Evolutionary conservation across 2,329 filamentous ascomycete species (phyloP).

Genomic region (Trichoderma hamatum): DNA sequence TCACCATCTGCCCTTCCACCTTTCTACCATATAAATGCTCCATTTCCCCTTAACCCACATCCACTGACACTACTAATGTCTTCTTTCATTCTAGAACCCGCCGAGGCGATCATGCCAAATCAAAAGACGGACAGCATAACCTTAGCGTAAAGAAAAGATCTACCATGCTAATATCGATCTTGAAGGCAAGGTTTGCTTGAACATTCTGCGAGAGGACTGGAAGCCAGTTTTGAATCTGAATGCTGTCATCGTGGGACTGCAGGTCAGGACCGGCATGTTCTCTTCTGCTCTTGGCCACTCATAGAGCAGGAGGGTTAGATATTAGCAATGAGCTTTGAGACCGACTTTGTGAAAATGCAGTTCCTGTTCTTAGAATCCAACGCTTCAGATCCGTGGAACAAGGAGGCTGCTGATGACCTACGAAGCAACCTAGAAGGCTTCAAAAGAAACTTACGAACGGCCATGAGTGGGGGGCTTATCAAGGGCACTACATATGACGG

Average conservation of each 20-base stretch:
- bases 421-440: constrained; percentile 84
- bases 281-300: background rate
- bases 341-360: constrained; percentile 48
- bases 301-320: background rate
- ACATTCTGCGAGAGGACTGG: constrained; percentile 97
- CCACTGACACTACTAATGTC: too few species aligned
- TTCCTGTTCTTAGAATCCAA: constrained; percentile 98
- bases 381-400: constrained; percentile 95
- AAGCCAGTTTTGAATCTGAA: constrained; percentile 97
- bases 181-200: constrained; percentile 96
- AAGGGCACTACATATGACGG: constrained; percentile 75
- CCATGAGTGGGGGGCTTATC: constrained; percentile 81
- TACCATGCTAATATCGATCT: constrained; percentile 99
- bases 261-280: constrained; percentile 54
- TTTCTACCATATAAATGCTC: too few species aligned
- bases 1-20: too few species aligned
- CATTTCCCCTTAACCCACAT: too few species aligned
- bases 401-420: constrained; percentile 93
- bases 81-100: too few species aligned
- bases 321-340: background rate
- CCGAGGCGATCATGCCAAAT: too few species aligned
- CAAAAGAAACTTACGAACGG: constrained; percentile 82
- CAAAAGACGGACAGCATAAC: too few species aligned
- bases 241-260: constrained; percentile 91
- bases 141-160: too few species aligned